phyloP scores from a whole-genome alignment of 495 filamentous ascomycete genomes.

The Xylaria venustula region DNA sequence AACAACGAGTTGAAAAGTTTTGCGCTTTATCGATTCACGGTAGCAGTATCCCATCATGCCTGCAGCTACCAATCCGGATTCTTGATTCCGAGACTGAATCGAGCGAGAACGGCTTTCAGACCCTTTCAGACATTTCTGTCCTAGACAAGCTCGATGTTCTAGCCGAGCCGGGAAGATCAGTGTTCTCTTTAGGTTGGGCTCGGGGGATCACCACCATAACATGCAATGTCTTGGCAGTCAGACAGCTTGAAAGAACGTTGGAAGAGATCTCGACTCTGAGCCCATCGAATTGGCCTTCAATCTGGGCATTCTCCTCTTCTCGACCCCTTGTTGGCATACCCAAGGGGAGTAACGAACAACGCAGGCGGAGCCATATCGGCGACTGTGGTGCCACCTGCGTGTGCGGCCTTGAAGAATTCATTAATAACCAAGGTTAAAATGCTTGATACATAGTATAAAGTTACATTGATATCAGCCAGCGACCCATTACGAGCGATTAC shows the following conservation, averaged over 20 bases:
- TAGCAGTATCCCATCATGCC: constrained; percentile 21
- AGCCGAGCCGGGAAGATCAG: constrained; percentile 27
- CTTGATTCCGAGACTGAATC: constrained; percentile 8
- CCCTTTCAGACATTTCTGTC: constrained; percentile 11
- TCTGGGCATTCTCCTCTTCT: constrained; percentile 30
- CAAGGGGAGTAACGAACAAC: constrained; percentile 18
- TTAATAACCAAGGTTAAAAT: not conserved
- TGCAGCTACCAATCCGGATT: constrained; percentile 30
- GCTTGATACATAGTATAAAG: too few species aligned
- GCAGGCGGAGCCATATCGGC: constrained; percentile 25
- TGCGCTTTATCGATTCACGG: constrained; percentile 26
- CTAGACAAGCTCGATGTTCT: constrained; percentile 15
- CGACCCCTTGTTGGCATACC: constrained; percentile 28
- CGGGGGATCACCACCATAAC: constrained; percentile 31
- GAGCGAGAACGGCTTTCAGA: constrained; percentile 15
- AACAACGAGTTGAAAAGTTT: constrained; percentile 23
- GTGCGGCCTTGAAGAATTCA: constrained; percentile 24
- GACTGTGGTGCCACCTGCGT: constrained; percentile 23
- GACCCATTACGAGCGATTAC: not conserved
- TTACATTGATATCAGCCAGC: not conserved
- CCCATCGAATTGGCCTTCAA: constrained; percentile 24
- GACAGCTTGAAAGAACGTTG: constrained; percentile 29
- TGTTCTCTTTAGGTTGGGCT: constrained; percentile 31
- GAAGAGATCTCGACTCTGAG: constrained; percentile 21
- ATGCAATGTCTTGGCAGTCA: constrained; percentile 26